Percentiles rank a stretch among this genome's conserved stretches.
Evolutionary conservation across 495 filamentous ascomycete species (phyloP).

Genomic region (Hypoxylon fragiforme): DNA sequence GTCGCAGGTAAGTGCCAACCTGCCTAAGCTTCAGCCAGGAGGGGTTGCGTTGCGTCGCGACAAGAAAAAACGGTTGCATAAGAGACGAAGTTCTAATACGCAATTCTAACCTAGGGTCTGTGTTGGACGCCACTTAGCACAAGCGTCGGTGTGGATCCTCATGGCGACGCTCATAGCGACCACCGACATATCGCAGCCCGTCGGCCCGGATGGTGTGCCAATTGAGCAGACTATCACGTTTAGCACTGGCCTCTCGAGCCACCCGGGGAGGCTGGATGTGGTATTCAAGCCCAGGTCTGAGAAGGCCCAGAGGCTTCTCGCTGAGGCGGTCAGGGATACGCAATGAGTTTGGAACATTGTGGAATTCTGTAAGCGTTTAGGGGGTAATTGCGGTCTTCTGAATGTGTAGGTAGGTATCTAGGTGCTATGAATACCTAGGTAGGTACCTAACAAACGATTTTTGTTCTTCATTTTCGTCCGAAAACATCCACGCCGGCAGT

Average conservation of each 20-base stretch:
- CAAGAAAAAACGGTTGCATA: too few species aligned
- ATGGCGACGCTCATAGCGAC: slow-evolving; percentile 33
- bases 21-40: too few species aligned
- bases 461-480: too few species aligned
- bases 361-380: too few species aligned
- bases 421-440: too few species aligned
- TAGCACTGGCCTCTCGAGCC: slow-evolving; percentile 31
- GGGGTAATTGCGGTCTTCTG: too few species aligned
- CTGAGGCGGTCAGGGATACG: slow-evolving; percentile 13
- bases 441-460: too few species aligned
- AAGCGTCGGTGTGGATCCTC: slow-evolving; percentile 36
- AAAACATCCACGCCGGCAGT: too few species aligned
- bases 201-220: slow-evolving; percentile 22
- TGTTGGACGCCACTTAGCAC: slow-evolving; percentile 30
- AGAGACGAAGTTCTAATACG: too few species aligned
- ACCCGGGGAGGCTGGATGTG: slow-evolving; percentile 31
- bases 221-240: slow-evolving; percentile 31
- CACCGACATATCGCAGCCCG: slow-evolving; percentile 29
- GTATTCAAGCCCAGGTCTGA: slow-evolving; percentile 27
- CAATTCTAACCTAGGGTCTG: slow-evolving; percentile 18
- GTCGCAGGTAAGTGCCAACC: slow-evolving; percentile 32
- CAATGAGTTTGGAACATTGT: neutral
- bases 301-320: slow-evolving; percentile 21
- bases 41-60: too few species aligned
- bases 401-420: too few species aligned